A percentile compares a stretch with the other conserved stretches of the same genome.
These are phyloP conservation scores for Eucalyptus curtisii DNA, from an alignment of 345 rosid species.

Conservation along the genomic window DNA sequence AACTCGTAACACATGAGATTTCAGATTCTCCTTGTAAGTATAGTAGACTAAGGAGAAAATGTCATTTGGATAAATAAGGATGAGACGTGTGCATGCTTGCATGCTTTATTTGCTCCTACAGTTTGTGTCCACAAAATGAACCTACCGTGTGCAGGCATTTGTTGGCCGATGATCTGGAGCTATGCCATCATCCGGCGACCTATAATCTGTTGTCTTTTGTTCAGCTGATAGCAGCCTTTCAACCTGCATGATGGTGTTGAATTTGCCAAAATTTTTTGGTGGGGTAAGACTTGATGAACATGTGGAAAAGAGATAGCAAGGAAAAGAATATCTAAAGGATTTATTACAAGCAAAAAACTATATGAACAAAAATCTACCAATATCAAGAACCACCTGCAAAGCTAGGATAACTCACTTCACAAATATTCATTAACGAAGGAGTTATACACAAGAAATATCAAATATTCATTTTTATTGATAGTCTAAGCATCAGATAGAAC, in stretches of 20 bases:
- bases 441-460: not conserved
- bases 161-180: conserved; percentile 97
- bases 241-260: conserved; percentile 32
- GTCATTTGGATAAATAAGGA: not conserved
- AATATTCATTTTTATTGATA: not conserved
- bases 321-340: not conserved
- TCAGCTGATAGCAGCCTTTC: conserved; percentile 91
- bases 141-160: conserved; percentile 88
- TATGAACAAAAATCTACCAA: not conserved
- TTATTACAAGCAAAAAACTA: not conserved
- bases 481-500: not conserved
- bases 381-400: not conserved
- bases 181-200: conserved; percentile 91
- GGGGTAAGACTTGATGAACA: not conserved
- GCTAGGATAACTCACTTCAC: not conserved
- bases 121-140: not conserved
- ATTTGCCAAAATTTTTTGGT: not conserved
- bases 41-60: not conserved
- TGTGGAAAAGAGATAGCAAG: not conserved
- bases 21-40: not conserved
- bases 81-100: not conserved
- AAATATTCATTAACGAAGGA: not conserved
- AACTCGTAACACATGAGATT: not conserved
- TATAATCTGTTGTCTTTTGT: conserved; percentile 88
- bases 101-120: not conserved